Evolutionary conservation across 768 basidiomycete species (phyloP).

Genomic region (Russula olivacea): DNA sequence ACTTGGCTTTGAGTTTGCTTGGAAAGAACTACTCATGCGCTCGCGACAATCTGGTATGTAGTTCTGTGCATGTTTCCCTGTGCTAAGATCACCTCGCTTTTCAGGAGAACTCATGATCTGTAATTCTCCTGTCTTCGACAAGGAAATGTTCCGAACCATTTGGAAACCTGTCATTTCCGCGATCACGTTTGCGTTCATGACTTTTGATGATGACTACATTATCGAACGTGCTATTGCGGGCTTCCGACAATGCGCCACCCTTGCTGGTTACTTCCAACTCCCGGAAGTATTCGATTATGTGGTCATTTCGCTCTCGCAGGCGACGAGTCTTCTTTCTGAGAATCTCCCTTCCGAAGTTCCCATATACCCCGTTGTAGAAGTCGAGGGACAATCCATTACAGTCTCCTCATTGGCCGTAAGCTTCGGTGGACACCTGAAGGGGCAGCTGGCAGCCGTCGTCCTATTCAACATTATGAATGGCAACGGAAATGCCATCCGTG

Average conservation of each 20-base stretch:
- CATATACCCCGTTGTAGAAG: conserved; percentile 82
- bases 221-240: conserved; percentile 92
- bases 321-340: conserved; percentile 81
- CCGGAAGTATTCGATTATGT: conserved; percentile 98
- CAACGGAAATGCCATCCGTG: conserved; percentile 87
- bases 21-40: conserved; percentile 89
- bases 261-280: conserved; percentile 82
- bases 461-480: conserved; percentile 97
- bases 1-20: conserved; percentile 96
- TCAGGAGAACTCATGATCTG: conserved; percentile 68
- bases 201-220: conserved; percentile 93
- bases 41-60: conserved; percentile 69
- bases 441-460: conserved; percentile 93
- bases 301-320: conserved; percentile 86
- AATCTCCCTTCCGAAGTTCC: conserved; percentile 62
- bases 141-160: conserved; percentile 87
- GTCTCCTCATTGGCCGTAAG: conserved; percentile 88
- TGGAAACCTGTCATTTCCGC: conserved; percentile 95
- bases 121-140: conserved; percentile 76
- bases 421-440: conserved; percentile 93
- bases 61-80: neutral
- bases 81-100: conserved; percentile 4
- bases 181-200: conserved; percentile 92
- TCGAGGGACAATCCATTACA: conserved; percentile 84
- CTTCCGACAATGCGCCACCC: conserved; percentile 93